Evolutionary conservation across 2,329 filamentous ascomycete genomes (phyloP).

Genomic region (Aspergillus sp.): DNA sequence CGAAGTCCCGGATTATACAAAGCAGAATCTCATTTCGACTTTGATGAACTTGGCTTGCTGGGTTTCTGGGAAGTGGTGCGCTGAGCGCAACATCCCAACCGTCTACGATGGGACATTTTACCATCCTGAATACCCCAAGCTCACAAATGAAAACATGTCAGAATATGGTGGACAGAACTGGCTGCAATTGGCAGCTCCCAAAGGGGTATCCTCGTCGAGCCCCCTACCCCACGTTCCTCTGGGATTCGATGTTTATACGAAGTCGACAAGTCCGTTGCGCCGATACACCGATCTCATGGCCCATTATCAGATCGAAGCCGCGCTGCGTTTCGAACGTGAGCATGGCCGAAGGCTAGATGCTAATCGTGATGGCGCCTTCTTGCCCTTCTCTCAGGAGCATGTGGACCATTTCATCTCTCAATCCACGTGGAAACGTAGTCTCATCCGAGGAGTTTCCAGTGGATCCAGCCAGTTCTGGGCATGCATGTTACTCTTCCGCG

Average conservation of each 20-base stretch:
- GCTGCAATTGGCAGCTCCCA: slow-evolving; percentile 34
- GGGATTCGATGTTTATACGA: slow-evolving; percentile 54
- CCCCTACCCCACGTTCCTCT: slow-evolving; percentile 52
- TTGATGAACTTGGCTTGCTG: slow-evolving; percentile 56
- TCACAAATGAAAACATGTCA: slow-evolving; percentile 36
- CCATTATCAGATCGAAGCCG: slow-evolving; percentile 66
- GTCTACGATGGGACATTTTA: slow-evolving; percentile 39
- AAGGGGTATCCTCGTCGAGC: slow-evolving; percentile 44
- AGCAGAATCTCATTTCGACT: slow-evolving; percentile 42
- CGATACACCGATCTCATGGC: slow-evolving; percentile 60
- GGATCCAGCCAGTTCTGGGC: slow-evolving; percentile 49
- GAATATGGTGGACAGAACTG: slow-evolving; percentile 44
- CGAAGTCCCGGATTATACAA: slow-evolving; percentile 37
- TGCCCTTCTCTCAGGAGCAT: slow-evolving; percentile 52
- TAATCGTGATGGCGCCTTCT: slow-evolving; percentile 23
- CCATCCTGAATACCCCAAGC: slow-evolving; percentile 40
- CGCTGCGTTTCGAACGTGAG: slow-evolving; percentile 55
- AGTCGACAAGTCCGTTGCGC: slow-evolving; percentile 61
- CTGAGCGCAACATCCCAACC: slow-evolving; percentile 35
- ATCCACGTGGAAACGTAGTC: slow-evolving; percentile 41
- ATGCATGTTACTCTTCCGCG: slow-evolving; percentile 56
- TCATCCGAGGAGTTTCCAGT: slow-evolving; percentile 39
- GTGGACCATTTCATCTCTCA: slow-evolving; percentile 51
- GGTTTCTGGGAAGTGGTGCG: slow-evolving; percentile 34
- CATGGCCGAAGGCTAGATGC: slow-evolving; percentile 44